A percentile compares a stretch with the other conserved stretches of the same genome.
Evolutionary conservation across 257 asterid species (phyloP).

Genomic region (Penstemon barbatus): DNA sequence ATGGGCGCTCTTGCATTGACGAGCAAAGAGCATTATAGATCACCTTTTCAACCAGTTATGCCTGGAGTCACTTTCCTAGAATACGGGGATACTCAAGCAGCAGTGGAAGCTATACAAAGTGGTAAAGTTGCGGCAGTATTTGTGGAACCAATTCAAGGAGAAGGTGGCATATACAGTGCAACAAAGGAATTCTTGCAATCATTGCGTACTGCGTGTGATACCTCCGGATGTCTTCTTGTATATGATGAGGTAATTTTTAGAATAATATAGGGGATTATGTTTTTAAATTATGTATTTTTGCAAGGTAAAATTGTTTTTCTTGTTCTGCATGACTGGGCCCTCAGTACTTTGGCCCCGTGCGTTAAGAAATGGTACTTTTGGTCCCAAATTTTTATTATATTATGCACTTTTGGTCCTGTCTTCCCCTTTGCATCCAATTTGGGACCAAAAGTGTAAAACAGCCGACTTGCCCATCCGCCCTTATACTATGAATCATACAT

Average conservation of each 20-base stretch:
- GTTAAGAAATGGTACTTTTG: too few relatives aligned
- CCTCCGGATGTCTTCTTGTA: constrained; percentile 73
- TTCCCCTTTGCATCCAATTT: too few relatives aligned
- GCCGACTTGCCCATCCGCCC: too few relatives aligned
- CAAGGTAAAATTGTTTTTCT: too few relatives aligned
- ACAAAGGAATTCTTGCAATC: constrained; percentile 69
- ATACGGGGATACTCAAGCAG: constrained; percentile 71
- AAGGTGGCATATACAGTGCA: constrained; percentile 93
- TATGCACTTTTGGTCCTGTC: too few relatives aligned
- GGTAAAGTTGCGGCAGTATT: constrained; percentile 89
- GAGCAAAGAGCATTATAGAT: constrained; percentile 77
- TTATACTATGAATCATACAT: too few relatives aligned
- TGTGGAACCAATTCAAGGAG: constrained; percentile 96
- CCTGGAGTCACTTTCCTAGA: constrained; percentile 86
- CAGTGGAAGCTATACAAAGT: constrained; percentile 58
- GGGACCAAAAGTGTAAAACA: too few relatives aligned
- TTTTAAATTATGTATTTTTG: too few relatives aligned
- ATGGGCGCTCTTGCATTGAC: constrained; percentile 95
- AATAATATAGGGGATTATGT: too few relatives aligned
- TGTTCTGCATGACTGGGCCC: too few relatives aligned
- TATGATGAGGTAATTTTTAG: constrained; percentile 75
- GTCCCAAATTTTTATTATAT: too few relatives aligned
- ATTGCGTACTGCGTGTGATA: constrained; percentile 74
- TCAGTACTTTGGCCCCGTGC: too few relatives aligned
- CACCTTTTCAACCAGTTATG: constrained; percentile 92